Evolutionary conservation across 805 yeast genomes (phyloP).

Genomic region (Candida nonsorbophila): DNA sequence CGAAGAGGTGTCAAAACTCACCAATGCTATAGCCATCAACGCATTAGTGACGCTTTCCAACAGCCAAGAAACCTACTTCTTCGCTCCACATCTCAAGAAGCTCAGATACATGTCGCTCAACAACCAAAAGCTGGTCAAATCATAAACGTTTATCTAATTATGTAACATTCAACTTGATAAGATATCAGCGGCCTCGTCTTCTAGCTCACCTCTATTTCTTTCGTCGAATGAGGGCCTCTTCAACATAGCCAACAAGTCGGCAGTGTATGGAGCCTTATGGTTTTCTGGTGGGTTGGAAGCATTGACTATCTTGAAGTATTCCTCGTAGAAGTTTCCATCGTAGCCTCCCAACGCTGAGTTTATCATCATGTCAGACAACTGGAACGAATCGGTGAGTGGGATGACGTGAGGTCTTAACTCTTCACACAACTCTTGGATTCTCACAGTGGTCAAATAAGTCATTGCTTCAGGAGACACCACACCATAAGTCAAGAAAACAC

Average conservation of each 20-base stretch:
- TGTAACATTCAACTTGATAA: too few relatives aligned
- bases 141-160: too few relatives aligned
- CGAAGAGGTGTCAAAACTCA: too few relatives aligned
- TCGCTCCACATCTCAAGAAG: too few relatives aligned
- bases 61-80: too few relatives aligned
- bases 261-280: slow-evolving; percentile 38
- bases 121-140: too few relatives aligned
- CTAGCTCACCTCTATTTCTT: slow-evolving; percentile 34
- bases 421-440: slow-evolving; percentile 27
- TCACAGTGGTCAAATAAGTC: slow-evolving; percentile 18
- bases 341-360: slow-evolving; percentile 39
- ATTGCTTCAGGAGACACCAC: slow-evolving; percentile 27
- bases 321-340: slow-evolving; percentile 41
- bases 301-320: slow-evolving; percentile 35
- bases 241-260: slow-evolving; percentile 33
- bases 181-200: slow-evolving; percentile 28
- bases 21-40: too few relatives aligned
- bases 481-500: slow-evolving; percentile 29
- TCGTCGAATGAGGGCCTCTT: slow-evolving; percentile 31
- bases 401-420: slow-evolving; percentile 37
- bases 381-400: slow-evolving; percentile 40
- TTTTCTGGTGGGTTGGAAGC: slow-evolving; percentile 25
- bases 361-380: slow-evolving; percentile 37
- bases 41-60: too few relatives aligned
- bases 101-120: too few relatives aligned